Evolutionary conservation across 2,329 filamentous ascomycete genomes (phyloP).

Genomic region (Clathrospora elynae): DNA sequence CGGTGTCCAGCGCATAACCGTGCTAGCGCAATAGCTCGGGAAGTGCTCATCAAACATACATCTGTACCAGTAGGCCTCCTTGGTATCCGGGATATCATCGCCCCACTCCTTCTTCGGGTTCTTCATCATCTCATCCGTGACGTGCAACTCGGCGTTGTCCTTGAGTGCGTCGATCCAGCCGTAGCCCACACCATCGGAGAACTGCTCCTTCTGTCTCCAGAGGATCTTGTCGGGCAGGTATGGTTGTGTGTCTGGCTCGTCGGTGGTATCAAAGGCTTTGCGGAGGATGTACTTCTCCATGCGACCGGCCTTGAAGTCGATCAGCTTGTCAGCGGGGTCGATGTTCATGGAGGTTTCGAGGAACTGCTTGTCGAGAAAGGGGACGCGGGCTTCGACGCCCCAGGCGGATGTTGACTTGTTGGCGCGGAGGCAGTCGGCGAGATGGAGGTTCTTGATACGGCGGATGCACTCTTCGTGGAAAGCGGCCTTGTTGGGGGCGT

Average conservation of each 20-base stretch:
- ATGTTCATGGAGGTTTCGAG: constrained; percentile 91
- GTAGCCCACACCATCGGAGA: constrained; percentile 97
- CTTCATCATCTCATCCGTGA: constrained; percentile 98
- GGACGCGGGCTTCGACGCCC: constrained; percentile 96
- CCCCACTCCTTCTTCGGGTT: constrained; percentile 98
- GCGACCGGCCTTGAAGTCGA: constrained; percentile 70
- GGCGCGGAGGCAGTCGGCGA: constrained; percentile 94
- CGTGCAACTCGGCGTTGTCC: constrained; percentile 85
- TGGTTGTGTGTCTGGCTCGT: constrained; percentile 77
- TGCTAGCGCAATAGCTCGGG: constrained; percentile 85
- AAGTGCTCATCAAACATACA: constrained; percentile 99
- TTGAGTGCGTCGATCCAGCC: constrained; percentile 98
- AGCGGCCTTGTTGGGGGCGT: constrained; percentile 84
- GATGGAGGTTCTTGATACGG: constrained; percentile 93
- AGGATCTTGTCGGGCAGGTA: constrained; percentile 97
- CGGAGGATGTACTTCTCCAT: constrained; percentile 98
- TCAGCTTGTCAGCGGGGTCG: constrained; percentile 94
- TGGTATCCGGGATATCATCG: constrained; percentile 87
- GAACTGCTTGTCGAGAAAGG: constrained; percentile 97
- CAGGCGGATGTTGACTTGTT: constrained; percentile 99
- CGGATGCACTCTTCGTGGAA: constrained; percentile 96
- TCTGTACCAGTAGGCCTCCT: constrained; percentile 98
- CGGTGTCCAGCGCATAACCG: constrained; percentile 94
- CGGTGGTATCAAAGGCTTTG: constrained; percentile 93
- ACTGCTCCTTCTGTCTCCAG: constrained; percentile 99